Conservation (phyloP, 148 eudicot species). For the Agrostemma githago region DNA sequence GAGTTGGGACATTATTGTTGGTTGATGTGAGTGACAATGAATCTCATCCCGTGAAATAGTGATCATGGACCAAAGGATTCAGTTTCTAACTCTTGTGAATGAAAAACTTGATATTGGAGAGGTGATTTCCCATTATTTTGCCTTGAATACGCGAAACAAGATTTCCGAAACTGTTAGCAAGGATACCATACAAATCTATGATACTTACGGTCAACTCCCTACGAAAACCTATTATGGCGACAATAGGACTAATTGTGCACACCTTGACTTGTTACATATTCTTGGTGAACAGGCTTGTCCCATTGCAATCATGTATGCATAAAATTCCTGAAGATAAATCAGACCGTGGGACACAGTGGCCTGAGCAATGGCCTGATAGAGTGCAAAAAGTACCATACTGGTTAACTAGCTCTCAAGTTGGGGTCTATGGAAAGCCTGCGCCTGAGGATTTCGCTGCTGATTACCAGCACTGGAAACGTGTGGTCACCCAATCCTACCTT, state of each 20-base stretch:
- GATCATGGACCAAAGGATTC: neutral
- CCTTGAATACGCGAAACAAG: neutral
- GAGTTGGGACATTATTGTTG: neutral
- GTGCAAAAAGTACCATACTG: conserved; percentile 56
- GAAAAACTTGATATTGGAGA: neutral
- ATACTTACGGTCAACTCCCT: neutral
- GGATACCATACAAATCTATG: neutral
- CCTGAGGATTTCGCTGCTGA: conserved; percentile 68
- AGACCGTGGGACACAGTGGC: conserved; percentile 68
- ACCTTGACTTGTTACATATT: neutral
- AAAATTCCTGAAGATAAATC: conserved; percentile 37
- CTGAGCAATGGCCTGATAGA: conserved; percentile 60
- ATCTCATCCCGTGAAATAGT: neutral
- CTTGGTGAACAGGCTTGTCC: conserved; percentile 38
- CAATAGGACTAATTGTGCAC: neutral
- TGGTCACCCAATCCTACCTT: conserved; percentile 56
- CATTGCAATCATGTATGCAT: conserved; percentile 63
- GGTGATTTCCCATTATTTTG: neutral
- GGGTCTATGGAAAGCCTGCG: conserved; percentile 77
- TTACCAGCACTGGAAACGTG: conserved; percentile 62
- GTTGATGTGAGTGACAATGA: neutral
- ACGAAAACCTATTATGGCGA: no score
- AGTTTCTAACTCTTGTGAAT: neutral
- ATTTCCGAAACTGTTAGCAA: neutral
- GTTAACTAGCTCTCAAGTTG: conserved; percentile 50